Base-by-base conservation (phyloP, 2,329 filamentous ascomycete genomes). In the Ilyonectria destructans region DNA sequence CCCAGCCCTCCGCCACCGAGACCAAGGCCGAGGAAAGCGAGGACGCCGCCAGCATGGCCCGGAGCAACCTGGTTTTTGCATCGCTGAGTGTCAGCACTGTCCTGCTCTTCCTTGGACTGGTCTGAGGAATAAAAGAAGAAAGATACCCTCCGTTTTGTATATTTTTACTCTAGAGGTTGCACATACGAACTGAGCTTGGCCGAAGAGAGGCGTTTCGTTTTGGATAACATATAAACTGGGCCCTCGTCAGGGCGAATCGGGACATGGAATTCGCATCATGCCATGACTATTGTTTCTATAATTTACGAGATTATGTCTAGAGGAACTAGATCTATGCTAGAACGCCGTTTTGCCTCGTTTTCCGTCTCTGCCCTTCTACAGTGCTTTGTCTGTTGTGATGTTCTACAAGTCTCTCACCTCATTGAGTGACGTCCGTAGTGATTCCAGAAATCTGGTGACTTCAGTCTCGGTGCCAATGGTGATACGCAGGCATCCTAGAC, bases 401-500 rank as follows among this genome's bases (percentile, higher is more conserved):
- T 17, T 65, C 62, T 67, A 75, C 19, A 62, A 69, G 9, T 69
- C 70, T 70, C 81, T 78, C 26, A 89, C 82, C 72, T 88, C 85
- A 2, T 74, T 80, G 62, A 90, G 74, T 2, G 82, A 82, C 62
- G 79, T 82, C 72, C 83, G 84, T 23, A 98, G 81, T 74, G 95
- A 91, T 21, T 84, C 83, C 74, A 99, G 79, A 77, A 98, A 94
- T 67, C 91, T 87, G 29, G 91, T 91, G 9, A 97, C 93, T 82
- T 99, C 96, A 1, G 89, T 83, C 80, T 97, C 93, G 1, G 96
- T 98, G 17, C 96, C 96, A 13, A 99, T 90, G 0, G 96, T 99
- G 73, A 98, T 94, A 62, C 96, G 89, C 80, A 99, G 82, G 77
- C 96, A 98, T 0, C 96, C 96, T 48, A 91, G 81, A 79, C 96